phyloP scores from a whole-genome alignment of 2,329 filamentous ascomycete genomes.

The Huntiella savannae region DNA sequence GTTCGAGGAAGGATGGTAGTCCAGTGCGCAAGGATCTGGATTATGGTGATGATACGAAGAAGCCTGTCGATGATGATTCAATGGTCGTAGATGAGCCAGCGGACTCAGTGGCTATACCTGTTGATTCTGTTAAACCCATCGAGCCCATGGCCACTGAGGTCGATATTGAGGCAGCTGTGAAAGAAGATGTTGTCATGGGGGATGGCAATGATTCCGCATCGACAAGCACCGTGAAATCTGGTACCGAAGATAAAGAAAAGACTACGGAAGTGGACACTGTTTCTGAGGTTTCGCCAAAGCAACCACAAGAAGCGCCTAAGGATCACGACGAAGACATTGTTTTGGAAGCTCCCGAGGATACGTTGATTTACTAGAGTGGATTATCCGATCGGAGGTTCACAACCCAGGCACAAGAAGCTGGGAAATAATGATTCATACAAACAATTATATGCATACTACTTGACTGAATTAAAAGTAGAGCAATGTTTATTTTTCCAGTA shows the following conservation, averaged over 20 bases:
- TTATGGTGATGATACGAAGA: neutral
- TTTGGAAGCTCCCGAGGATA: conserved; percentile 73
- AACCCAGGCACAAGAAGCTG: neutral
- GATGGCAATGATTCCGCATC: neutral
- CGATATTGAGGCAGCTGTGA: too few relatives aligned
- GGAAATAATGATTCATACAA: too few relatives aligned
- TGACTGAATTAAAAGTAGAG: too few relatives aligned
- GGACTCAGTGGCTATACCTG: too few relatives aligned
- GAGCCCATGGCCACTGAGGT: too few relatives aligned
- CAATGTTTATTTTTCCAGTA: too few relatives aligned
- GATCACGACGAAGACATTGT: conserved; percentile 59
- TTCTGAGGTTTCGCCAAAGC: neutral
- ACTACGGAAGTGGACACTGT: neutral
- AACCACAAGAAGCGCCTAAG: neutral
- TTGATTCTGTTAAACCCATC: too few relatives aligned
- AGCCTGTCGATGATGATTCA: neutral
- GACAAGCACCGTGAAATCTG: neutral
- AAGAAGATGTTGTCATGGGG: too few relatives aligned
- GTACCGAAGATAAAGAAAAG: neutral
- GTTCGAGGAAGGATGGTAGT: neutral
- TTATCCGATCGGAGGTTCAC: neutral
- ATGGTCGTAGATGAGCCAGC: too few relatives aligned
- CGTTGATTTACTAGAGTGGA: conserved; percentile 58
- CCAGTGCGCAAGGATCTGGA: neutral
- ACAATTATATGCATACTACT: too few relatives aligned